Conservation (phyloP, 2,329 filamentous ascomycete species). For the Neofusicoccum ribis region DNA sequence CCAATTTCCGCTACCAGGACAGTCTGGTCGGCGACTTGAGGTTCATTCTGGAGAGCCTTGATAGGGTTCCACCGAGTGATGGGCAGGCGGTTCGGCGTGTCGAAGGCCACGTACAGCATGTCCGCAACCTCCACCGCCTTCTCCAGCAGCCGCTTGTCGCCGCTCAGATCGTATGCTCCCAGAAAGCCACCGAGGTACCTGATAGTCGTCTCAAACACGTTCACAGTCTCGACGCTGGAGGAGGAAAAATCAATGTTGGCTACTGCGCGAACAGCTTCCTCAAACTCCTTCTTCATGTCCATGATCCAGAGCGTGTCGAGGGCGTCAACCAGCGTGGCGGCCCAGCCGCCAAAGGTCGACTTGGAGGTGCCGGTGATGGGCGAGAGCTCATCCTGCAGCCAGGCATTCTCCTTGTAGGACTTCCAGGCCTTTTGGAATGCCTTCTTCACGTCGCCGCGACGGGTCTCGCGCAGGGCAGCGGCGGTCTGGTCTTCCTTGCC, state of each 20-base stretch:
- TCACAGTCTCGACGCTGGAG: constrained; percentile 40
- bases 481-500: constrained; percentile 34
- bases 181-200: constrained; percentile 86
- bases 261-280: constrained; percentile 45
- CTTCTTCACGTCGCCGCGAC: constrained; percentile 40
- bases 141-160: constrained; percentile 68
- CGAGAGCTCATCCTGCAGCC: constrained; percentile 51
- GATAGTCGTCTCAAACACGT: constrained; percentile 58
- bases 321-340: constrained; percentile 47
- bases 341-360: constrained; percentile 51
- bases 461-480: constrained; percentile 35
- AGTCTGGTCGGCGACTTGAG: constrained; percentile 41
- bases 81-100: constrained; percentile 94
- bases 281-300: constrained; percentile 49
- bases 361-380: constrained; percentile 44
- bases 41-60: constrained; percentile 37
- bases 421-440: constrained; percentile 48
- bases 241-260: constrained; percentile 46
- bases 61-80: constrained; percentile 48
- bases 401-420: constrained; percentile 46
- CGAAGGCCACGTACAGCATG: constrained; percentile 78
- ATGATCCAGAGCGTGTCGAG: constrained; percentile 51
- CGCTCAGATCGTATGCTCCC: constrained; percentile 83
- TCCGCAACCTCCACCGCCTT: constrained; percentile 81
- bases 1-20: constrained; percentile 50